Evolutionary conservation across 352 stramenopile genomes (phyloP).

Genomic region (Phytophthora colocasiae): DNA sequence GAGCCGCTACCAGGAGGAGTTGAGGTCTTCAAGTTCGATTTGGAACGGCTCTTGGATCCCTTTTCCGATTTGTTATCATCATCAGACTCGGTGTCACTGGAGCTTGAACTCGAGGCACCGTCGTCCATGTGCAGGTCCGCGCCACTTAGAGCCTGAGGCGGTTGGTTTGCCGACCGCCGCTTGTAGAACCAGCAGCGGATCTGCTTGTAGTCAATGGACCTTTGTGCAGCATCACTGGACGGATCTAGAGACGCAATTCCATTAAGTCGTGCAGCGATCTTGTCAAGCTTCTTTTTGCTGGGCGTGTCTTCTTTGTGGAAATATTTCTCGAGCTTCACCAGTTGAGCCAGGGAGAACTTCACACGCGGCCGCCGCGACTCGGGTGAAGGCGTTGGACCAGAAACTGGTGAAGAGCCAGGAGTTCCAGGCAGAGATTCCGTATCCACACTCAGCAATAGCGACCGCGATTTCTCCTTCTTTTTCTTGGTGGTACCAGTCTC

Average conservation of each 20-base stretch:
- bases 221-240: constrained; percentile 61
- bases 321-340: constrained; percentile 84
- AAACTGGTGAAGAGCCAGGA: constrained; percentile 61
- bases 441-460: constrained; percentile 62
- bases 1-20: constrained; percentile 14
- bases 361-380: constrained; percentile 72
- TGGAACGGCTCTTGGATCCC: constrained; percentile 35
- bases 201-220: constrained; percentile 87
- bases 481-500: constrained; percentile 41
- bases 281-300: constrained; percentile 83
- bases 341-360: constrained; percentile 80
- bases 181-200: constrained; percentile 92
- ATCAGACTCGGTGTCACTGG: constrained; percentile 76
- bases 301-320: constrained; percentile 86
- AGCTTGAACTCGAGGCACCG: constrained; percentile 48
- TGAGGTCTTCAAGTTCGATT: constrained; percentile 36
- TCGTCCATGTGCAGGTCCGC: constrained; percentile 61
- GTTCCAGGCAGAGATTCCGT: constrained; percentile 63
- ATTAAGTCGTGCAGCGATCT: constrained; percentile 77
- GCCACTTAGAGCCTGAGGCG: constrained; percentile 67
- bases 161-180: constrained; percentile 77
- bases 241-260: constrained; percentile 64
- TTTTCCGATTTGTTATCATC: constrained; percentile 55
- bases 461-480: constrained; percentile 55
- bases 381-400: constrained; percentile 67